Percentiles rank a stretch among this genome's conserved stretches.
phyloP scores from a whole-genome alignment of 257 asterid species.

The Nicotiana attenuata region DNA sequence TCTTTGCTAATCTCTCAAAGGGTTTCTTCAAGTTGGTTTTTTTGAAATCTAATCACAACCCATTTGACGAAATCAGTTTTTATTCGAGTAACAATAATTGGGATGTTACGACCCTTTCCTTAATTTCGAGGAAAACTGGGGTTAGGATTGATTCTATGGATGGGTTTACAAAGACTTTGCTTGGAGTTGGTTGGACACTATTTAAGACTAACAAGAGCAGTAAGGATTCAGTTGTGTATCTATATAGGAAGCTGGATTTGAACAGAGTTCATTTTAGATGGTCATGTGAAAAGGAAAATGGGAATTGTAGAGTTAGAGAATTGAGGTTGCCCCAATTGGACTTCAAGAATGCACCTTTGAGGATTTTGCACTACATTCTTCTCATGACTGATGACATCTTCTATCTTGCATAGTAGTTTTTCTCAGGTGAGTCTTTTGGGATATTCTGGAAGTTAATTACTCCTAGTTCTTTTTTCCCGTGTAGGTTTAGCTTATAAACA shows the following conservation, averaged over 20 bases:
- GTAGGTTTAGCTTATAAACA: background rate
- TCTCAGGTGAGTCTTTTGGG: slow-evolving; percentile 19
- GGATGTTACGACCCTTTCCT: slow-evolving; percentile 38
- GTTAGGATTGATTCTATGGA: slow-evolving; percentile 35
- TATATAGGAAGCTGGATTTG: slow-evolving; percentile 43
- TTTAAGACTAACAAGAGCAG: slow-evolving; percentile 28
- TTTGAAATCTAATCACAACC: slow-evolving; percentile 26
- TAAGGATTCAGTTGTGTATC: slow-evolving; percentile 19
- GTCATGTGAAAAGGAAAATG: slow-evolving; percentile 9
- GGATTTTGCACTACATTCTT: slow-evolving; percentile 64
- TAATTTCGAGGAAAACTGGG: slow-evolving; percentile 26
- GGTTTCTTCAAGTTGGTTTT: slow-evolving; percentile 61
- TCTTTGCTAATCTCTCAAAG: slow-evolving; percentile 37
- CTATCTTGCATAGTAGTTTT: slow-evolving; percentile 48
- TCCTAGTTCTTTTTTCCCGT: background rate
- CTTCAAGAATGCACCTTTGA: slow-evolving; percentile 47
- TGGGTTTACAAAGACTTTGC: slow-evolving; percentile 24
- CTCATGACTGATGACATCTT: slow-evolving; percentile 61
- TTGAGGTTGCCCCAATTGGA: slow-evolving; percentile 50
- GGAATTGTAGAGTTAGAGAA: slow-evolving; percentile 52
- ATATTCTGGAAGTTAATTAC: background rate
- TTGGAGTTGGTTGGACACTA: slow-evolving; percentile 61
- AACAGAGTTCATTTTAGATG: slow-evolving; percentile 21
- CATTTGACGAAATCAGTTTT: slow-evolving; percentile 28
- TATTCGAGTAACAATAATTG: slow-evolving; percentile 41